Percentiles rank a stretch among this genome's conserved stretches.
phyloP scores from a whole-genome alignment of 2,329 filamentous ascomycete genomes.

The Pleurostoma richardsiae region DNA sequence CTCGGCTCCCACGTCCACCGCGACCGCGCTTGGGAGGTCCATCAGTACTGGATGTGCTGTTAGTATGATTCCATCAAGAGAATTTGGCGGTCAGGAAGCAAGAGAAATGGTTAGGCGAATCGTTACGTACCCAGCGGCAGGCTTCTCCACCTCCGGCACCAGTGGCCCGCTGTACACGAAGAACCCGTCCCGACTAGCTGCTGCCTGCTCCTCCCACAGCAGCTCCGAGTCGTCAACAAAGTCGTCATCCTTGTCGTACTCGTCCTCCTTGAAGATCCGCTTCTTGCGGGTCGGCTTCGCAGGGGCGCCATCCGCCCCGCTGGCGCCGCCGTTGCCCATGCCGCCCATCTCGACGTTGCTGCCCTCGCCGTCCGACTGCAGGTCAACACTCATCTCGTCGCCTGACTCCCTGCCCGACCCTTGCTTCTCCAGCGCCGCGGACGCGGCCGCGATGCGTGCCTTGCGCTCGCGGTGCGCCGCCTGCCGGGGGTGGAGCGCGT shows the following conservation, averaged over 20 bases:
- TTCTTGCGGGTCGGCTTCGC: conserved; percentile 70
- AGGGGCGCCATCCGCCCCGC: conserved; percentile 54
- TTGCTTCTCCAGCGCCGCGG: conserved; percentile 76
- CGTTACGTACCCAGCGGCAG: conserved; percentile 41
- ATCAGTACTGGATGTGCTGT: conserved; percentile 53
- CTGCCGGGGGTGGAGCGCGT: conserved; percentile 84
- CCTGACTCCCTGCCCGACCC: conserved; percentile 64
- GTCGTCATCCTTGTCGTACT: conserved; percentile 78
- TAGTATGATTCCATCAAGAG: conserved; percentile 30
- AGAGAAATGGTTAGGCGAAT: conserved; percentile 13
- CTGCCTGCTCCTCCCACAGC: conserved; percentile 91
- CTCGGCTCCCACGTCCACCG: conserved; percentile 40
- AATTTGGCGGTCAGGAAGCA: background rate
- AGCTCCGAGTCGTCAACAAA: conserved; percentile 93
- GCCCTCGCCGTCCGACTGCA: conserved; percentile 64
- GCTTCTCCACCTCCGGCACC: conserved; percentile 80
- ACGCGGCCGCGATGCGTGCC: conserved; percentile 80
- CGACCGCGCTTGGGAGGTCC: conserved; percentile 65
- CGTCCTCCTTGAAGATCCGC: conserved; percentile 73
- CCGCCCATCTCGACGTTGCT: conserved; percentile 89
- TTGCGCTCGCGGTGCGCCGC: conserved; percentile 86
- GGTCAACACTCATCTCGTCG: conserved; percentile 81
- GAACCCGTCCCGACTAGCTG: conserved; percentile 91
- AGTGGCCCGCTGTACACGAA: conserved; percentile 96
- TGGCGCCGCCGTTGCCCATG: conserved; percentile 49